A percentile compares a stretch with the other conserved stretches of the same genome.
phyloP scores from a whole-genome alignment of 495 filamentous ascomycete species.

The Saxophila tyrrhenica region DNA sequence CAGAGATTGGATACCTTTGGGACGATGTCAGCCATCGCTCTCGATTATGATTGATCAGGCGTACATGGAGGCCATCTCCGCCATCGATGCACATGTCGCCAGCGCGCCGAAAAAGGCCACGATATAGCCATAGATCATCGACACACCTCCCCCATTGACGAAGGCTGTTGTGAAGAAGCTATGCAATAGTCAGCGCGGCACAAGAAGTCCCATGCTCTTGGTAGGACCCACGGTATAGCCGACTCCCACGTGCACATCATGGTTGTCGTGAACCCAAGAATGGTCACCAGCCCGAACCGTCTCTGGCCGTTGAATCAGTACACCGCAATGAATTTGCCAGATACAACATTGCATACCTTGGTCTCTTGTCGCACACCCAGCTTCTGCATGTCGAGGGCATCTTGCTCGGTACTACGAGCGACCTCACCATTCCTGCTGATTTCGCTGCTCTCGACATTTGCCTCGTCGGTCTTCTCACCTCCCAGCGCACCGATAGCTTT shows the following conservation, averaged over 20 bases:
- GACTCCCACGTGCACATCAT: not conserved
- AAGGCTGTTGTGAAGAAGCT: not conserved
- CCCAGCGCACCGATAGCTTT: not conserved
- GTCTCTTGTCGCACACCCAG: not conserved
- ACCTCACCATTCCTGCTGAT: not conserved
- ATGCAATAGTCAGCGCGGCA: not conserved
- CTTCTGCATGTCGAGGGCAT: not conserved
- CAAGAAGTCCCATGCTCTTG: not conserved
- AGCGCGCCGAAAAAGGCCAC: not conserved
- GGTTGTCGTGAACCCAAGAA: not conserved
- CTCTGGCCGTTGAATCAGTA: too few relatives aligned
- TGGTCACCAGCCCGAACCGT: not conserved
- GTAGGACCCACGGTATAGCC: not conserved
- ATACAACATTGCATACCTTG: not conserved
- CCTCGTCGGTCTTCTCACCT: not conserved
- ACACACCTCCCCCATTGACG: not conserved
- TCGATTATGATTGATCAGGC: not conserved
- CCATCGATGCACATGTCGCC: not conserved
- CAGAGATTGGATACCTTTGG: not conserved
- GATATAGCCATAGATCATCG: not conserved
- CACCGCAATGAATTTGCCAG: too few relatives aligned
- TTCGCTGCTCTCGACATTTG: not conserved
- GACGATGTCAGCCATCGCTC: not conserved
- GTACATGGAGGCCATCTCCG: not conserved
- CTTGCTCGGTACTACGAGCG: not conserved